phyloP scores from a whole-genome alignment of 306 rosid species.

The Carpinus viminea region DNA sequence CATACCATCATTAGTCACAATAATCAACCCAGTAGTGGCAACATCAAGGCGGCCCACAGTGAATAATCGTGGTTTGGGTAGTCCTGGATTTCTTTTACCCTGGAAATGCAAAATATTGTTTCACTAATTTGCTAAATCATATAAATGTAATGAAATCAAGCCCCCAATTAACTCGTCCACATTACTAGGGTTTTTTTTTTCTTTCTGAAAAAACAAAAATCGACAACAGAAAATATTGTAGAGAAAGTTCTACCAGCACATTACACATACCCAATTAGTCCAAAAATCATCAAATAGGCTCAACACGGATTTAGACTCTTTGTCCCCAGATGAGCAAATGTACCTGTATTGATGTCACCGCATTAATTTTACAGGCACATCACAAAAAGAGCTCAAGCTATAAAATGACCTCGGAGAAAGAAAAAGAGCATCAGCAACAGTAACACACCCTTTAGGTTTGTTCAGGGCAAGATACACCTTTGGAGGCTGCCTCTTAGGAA shows the following conservation, averaged over 20 bases:
- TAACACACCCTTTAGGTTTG: conserved; percentile 93
- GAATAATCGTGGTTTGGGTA: conserved; percentile 72
- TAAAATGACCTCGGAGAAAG: conserved; percentile 17
- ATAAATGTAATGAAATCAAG: conserved; percentile 1
- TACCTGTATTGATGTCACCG: conserved; percentile 50
- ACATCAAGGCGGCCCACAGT: conserved; percentile 98
- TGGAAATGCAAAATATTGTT: conserved; percentile 32
- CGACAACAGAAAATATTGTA: neutral
- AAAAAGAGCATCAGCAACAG: neutral
- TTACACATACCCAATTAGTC: conserved; percentile 67
- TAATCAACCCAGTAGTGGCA: conserved; percentile 89
- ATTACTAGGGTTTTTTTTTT: neutral
- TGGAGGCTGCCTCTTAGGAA: conserved; percentile 85
- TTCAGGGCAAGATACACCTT: conserved; percentile 90
- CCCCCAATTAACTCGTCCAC: conserved; percentile 1
- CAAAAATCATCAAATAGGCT: conserved; percentile 70
- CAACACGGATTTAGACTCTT: conserved; percentile 69
- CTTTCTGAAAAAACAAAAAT: neutral
- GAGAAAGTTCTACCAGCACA: conserved; percentile 10
- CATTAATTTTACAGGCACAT: conserved; percentile 8
- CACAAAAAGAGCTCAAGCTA: conserved; percentile 11
- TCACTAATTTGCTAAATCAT: conserved; percentile 1
- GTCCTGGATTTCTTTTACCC: conserved; percentile 67
- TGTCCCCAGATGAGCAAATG: conserved; percentile 84
- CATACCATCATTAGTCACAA: conserved; percentile 93